Evolutionary conservation across 2,329 filamentous ascomycete genomes (phyloP), one percentile per base, ranked within the genome.

Genomic region (Penicillium fuscoglaucum): DNA sequence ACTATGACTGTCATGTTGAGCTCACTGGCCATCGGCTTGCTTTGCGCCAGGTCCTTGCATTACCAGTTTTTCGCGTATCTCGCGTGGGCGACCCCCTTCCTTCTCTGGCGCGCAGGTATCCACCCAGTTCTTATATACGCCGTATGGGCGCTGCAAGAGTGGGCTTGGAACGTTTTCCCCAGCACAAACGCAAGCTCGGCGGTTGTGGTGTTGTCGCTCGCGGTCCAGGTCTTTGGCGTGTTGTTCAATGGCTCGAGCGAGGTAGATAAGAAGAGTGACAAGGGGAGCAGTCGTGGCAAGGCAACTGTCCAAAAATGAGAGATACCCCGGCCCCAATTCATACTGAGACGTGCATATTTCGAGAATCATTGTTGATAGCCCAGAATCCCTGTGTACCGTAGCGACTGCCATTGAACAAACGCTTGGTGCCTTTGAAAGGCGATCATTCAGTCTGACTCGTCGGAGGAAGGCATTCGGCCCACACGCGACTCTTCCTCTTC

Each of bases 11-110:
- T 87, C 4, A 83, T 96, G 45, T 82, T 96, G 52, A 87, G 87
- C 12, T 89, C 91, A 62, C 89, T 92, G 65, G 80, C 86, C 31
- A 84, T 96, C 57, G 93, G 93, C 39, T 83, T 96, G 76, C 82
- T 96, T 47, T 96, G 91, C 71, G 93, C 93, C 28, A 83, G 93
- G 58, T 93, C 89, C 55, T 83, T 97, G 67, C 93, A 97, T 79
- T 97, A 96, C 80, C 93, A 97, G 71, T 97, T 97, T 80, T 97
- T 92, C 76, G 87, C 90, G 46, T 96, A 96, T 80, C 84, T 96
- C 59, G 90, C 90, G 29, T 97, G 93, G 93, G 84, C 89, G 15
- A 91, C 90, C 7, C 93, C 93, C 0, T 96, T 90, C 73, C 80
- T 97, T 62, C 83, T 96, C 52, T 97, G 92, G 91, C 85, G 86